Evolutionary conservation across 2,329 filamentous ascomycete genomes (phyloP), one percentile per base, ranked within the genome.

Genomic region (Cucurbitaria berberidis): DNA sequence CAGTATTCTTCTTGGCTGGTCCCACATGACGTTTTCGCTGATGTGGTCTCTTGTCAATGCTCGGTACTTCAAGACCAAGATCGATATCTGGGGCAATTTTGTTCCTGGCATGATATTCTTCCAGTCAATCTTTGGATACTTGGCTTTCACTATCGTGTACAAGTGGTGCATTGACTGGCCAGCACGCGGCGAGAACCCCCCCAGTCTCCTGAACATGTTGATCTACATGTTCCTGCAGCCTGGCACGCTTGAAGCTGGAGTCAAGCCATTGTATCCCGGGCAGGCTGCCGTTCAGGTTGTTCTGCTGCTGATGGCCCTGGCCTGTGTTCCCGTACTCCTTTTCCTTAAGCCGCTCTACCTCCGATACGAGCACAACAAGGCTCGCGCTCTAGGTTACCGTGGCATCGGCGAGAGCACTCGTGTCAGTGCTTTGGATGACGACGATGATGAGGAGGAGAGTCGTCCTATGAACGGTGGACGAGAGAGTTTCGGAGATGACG

Each of bases 211-310:
- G 58, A 99, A 99, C 84, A 98, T 98, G 93, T 82, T 99, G 70
- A 99, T 99, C 70, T 97, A 97, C 84, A 99, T 99, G 96, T 99
- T 99, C 81, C 79, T 99, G 64, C 86, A 88, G 60, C 95, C 95
- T 3, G 92, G 92, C 45, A 89, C 77, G 0, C 78, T 89, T 22
- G 88, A 90, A 43, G 85, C 91, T 56, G 82, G 82, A 43, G 61
- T 63, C 2, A 54, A 63, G 30, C 83, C 83, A 45, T 82, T 99
- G 5, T 99, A 96, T 74, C 74, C 80, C 19, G 90, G 90, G 36
- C 95, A 99, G 75, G 84, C 81, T 13, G 74, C 74, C 2, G 83
- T 99, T 0, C 95, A 99, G 76, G 79, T 91, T 11, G 74, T 90
- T 47, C 80, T 99, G 30, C 79, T 99, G 19, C 82, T 96, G 24